These are phyloP conservation scores for Sphaerulina populicola DNA, from an alignment of 2,329 filamentous ascomycete species.

Conservation along the genomic window DNA sequence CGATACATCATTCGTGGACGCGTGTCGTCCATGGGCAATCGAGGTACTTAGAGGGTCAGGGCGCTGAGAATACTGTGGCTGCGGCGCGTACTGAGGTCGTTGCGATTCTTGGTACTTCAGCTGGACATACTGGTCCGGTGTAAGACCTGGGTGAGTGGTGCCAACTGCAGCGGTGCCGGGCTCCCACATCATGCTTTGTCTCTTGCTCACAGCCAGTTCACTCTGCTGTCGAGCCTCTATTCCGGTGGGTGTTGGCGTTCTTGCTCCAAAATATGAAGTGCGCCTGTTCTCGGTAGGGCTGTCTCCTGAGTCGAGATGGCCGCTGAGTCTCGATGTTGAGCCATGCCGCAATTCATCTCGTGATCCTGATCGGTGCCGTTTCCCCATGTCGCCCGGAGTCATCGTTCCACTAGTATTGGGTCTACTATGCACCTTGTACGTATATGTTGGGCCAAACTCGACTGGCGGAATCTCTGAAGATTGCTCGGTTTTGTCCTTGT, in stretches of 20 bases:
- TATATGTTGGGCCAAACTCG: constrained; percentile 78
- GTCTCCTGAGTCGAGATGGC: constrained; percentile 12
- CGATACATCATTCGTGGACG: constrained; percentile 16
- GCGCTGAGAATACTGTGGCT: constrained; percentile 43
- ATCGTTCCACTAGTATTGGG: constrained; percentile 50
- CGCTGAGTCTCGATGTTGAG: constrained; percentile 19
- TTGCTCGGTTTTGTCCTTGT: constrained; percentile 30
- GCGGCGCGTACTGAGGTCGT: constrained; percentile 51
- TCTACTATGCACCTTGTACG: constrained; percentile 50
- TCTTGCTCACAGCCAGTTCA: constrained; percentile 39
- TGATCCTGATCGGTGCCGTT: constrained; percentile 26
- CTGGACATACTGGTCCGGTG: constrained; percentile 75
- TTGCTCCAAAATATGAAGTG: constrained; percentile 31
- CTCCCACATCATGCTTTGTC: constrained; percentile 69
- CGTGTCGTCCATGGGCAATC: constrained; percentile 25
- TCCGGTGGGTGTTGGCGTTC: constrained; percentile 23
- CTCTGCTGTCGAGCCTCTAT: constrained; percentile 20
- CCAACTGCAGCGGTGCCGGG: constrained; percentile 52
- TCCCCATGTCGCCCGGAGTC: constrained; percentile 30
- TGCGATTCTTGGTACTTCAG: constrained; percentile 36
- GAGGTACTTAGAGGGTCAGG: constrained; percentile 24
- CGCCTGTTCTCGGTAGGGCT: constrained; percentile 27
- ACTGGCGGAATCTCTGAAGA: constrained; percentile 60
- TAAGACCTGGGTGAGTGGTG: constrained; percentile 49
- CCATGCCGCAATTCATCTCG: constrained; percentile 23